Evolutionary conservation across 1,284 basidiomycete genomes (phyloP), one percentile per base, ranked within the genome.

Genomic region (Ceratobasidium papillatum): DNA sequence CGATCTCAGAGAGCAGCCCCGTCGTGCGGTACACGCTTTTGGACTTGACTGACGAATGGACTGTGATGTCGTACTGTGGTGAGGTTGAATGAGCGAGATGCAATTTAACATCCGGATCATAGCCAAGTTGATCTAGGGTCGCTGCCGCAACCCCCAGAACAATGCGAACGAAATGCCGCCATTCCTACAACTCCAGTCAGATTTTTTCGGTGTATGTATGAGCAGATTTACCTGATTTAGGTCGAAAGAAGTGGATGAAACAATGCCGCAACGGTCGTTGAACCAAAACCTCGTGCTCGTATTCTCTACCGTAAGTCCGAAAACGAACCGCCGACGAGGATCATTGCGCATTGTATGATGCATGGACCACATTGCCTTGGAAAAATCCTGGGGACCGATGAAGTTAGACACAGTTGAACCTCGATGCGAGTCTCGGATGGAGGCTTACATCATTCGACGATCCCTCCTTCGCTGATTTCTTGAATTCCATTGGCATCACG

Each of bases 251-350:
- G 45, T 19, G 9, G 59, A 64, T 8, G 36, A 25, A 17, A 64
- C 49, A 12, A 51, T 34, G 25, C 30, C 58, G 30, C 25, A 49
- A 3, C 61, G 58, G 32, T 74, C 52, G 27, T n/a, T n/a, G 51
- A 45, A 66, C 74, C 74, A 74, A 0, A 74, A 36, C 47, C 74
- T 27, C 11, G 41, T n/a, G 2, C 5, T 58, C 8, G 41, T 36
- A 47, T 77, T 58, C 43, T 77, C 75, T n/a, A 78, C 54, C 0
- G 76, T 76, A 14, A 78, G 43, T 12, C 76, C 76, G 47, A 74
- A 75, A 3, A 62, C 65, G 49, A 76, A 77, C 30, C 77, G 47
- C 12, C 76, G 74, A 41, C 74, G 64, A 19, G 75, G 76, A 45
- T 78, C 77, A 49, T 36, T 51, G 34, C 61, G 47, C 75, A 78